Percentiles rank a stretch among this genome's conserved stretches.
These are phyloP conservation scores for Erythrobasidium hasegawianum DNA, from an alignment of 1,284 basidiomycete genomes.

Conservation along the genomic window DNA sequence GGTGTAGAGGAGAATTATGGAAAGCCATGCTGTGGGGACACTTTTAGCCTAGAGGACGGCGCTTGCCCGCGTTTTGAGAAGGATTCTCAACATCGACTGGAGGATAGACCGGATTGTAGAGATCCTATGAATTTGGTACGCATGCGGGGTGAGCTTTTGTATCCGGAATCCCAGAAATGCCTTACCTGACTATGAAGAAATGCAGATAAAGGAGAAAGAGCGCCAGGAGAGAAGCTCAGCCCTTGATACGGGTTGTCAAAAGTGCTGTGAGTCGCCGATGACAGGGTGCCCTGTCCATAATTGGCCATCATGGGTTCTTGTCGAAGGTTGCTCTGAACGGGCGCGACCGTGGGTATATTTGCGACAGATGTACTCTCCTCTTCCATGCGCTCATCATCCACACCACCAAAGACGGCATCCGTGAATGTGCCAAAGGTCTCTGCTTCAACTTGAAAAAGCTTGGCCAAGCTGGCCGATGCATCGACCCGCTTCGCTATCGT, in stretches of 20 bases:
- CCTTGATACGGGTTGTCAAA: not conserved
- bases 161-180: not conserved
- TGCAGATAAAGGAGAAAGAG: not conserved
- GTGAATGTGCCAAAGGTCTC: slow-evolving; percentile 11
- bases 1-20: no score
- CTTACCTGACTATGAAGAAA: not conserved
- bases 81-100: no score
- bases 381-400: not conserved
- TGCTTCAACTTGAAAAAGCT: slow-evolving; percentile 3
- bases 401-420: not conserved
- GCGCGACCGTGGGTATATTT: not conserved
- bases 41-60: no score
- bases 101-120: no score
- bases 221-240: not conserved
- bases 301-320: not conserved
- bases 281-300: not conserved
- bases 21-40: no score
- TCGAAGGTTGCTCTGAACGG: not conserved
- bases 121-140: no score
- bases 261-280: not conserved
- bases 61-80: no score
- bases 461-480: not conserved
- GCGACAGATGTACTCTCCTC: not conserved
- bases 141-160: no score
- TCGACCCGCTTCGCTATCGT: slow-evolving; percentile 4